Base-by-base conservation (phyloP, 345 rosid species). In the Raphanus raphanistrum region DNA sequence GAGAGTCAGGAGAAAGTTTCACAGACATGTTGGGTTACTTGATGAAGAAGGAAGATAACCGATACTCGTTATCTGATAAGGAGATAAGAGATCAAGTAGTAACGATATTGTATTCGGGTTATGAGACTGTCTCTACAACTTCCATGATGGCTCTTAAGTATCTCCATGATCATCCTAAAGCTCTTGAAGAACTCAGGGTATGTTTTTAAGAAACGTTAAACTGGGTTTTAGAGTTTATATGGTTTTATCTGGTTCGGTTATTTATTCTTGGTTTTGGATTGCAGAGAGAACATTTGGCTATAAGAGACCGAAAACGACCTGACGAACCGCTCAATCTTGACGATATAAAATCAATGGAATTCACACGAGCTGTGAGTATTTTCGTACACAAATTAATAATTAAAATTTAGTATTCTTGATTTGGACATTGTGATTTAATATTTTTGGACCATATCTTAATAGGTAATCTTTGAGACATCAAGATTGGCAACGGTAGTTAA, bases 91-190 rank as follows among this genome's bases (percentile, higher is more conserved):
- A 90, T 84, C 98, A 92, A 76, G 76, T 94, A 1, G 91, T 94
- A 48, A 88, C 98, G 10, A 83, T 94, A 21, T 68, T 88, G 76
- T 87, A 90, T 74, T 92, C 98, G 1, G 96, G 97, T 59, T 90
- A 86, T 52, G 98, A 94, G 76, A 94, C 94, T 28, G 92, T 92
- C 27, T 94, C 97, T 8, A 90, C 94, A 31, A 91, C 97, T 9
- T 82, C 96, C 1, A 94, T 92, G 97, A 94, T 91, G 98, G 92
- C 92, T 36, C 80, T 93, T 67, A 93, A 91, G 86, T 93, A 91
- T 69, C 87, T 90, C 15, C 96, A 91, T 71, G 94, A 91, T 82
- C 89, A 90, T 61, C 97, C 92, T 2, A 68, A 36, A 59, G 92
- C 84, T 76, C 97, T 91, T 67, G 79, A 86, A 71, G 89, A 88